Evolutionary conservation across 345 rosid species (phyloP).

Genomic region (Viola odorata): DNA sequence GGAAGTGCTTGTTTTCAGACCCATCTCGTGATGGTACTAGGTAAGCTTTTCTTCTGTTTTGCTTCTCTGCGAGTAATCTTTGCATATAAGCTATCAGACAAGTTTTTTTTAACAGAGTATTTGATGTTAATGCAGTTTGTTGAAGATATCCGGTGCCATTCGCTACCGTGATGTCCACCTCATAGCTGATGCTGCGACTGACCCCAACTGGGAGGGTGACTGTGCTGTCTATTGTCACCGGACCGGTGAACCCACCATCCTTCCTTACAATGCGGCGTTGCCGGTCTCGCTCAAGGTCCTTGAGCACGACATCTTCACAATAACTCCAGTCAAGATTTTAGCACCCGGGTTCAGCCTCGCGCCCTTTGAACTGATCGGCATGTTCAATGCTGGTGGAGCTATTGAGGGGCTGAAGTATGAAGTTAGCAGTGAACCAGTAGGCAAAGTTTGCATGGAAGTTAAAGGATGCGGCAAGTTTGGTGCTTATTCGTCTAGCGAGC

Average conservation of each 20-base stretch:
- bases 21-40: conserved; percentile 85
- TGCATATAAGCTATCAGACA: neutral
- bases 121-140: conserved; percentile 45
- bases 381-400: conserved; percentile 94
- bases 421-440: conserved; percentile 35
- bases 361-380: conserved; percentile 67
- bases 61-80: neutral
- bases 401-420: conserved; percentile 56
- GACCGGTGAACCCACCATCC: conserved; percentile 39
- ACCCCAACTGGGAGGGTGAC: conserved; percentile 56
- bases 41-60: conserved; percentile 28
- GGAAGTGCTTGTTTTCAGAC: conserved; percentile 74
- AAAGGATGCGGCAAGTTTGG: conserved; percentile 82
- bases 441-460: conserved; percentile 47
- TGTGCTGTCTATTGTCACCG: conserved; percentile 55
- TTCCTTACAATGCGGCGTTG: conserved; percentile 59
- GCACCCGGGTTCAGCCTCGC: conserved; percentile 56
- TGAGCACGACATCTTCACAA: conserved; percentile 53
- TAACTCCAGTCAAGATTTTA: conserved; percentile 59
- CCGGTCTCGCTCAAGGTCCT: conserved; percentile 78
- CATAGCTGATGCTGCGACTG: conserved; percentile 65
- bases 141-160: conserved; percentile 68
- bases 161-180: conserved; percentile 73
- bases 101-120: neutral
- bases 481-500: conserved; percentile 61